phyloP scores from a whole-genome alignment of 768 basidiomycete species.

The Kwoniella newhampshirensis region DNA sequence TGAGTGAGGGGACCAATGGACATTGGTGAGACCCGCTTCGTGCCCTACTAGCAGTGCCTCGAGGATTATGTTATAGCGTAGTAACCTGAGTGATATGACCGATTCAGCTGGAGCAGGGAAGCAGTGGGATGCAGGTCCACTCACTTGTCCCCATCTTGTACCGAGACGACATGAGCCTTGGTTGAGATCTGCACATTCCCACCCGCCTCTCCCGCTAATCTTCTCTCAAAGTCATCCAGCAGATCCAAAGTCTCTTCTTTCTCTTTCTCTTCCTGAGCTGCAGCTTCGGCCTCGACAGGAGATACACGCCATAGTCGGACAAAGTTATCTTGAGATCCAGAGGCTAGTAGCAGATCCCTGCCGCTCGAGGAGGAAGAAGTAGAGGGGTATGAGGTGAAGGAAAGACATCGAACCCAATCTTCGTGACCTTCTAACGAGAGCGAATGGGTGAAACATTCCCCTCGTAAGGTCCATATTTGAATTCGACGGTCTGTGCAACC shows the following conservation, averaged over 20 bases:
- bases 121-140: slow-evolving; percentile 17
- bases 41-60: slow-evolving; percentile 96
- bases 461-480: slow-evolving; percentile 66
- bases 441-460: slow-evolving; percentile 11
- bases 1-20: slow-evolving; percentile 70
- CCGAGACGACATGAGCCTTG: slow-evolving; percentile 74
- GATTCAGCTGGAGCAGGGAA: slow-evolving; percentile 4
- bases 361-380: slow-evolving; percentile 25
- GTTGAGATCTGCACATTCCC: slow-evolving; percentile 83
- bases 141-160: slow-evolving; percentile 56
- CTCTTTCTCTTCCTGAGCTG: slow-evolving; percentile 29
- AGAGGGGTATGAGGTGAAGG: slow-evolving; percentile 58
- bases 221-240: slow-evolving; percentile 82
- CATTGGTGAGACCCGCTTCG: slow-evolving; percentile 83
- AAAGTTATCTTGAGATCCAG: slow-evolving; percentile 91
- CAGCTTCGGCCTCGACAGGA: slow-evolving; percentile 51
- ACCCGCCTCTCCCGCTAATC: slow-evolving; percentile 67
- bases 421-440: slow-evolving; percentile 69
- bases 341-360: slow-evolving; percentile 71
- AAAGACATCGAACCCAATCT: slow-evolving; percentile 87
- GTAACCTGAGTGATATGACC: slow-evolving; percentile 52
- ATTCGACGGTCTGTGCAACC: slow-evolving; percentile 78
- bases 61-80: slow-evolving; percentile 73
- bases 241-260: slow-evolving; percentile 64
- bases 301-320: slow-evolving; percentile 91